phyloP scores from a whole-genome alignment of 768 basidiomycete species.

The Peribolospora kevripleyi region DNA sequence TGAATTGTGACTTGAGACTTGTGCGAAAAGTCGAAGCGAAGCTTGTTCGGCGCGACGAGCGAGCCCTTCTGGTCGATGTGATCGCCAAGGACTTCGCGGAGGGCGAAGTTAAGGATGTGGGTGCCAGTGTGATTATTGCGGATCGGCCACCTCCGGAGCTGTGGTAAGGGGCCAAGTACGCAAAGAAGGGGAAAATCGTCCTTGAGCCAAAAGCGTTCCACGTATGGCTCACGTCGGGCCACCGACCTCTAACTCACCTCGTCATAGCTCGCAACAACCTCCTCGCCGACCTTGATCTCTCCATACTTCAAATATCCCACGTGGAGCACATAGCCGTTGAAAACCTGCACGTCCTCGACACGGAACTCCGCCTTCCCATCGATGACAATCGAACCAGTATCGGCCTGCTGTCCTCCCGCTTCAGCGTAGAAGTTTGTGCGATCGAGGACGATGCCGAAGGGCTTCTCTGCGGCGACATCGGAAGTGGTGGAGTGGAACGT shows the following conservation, averaged over 20 bases:
- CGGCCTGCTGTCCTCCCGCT: conserved; percentile 87
- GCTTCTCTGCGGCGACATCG: conserved; percentile 35
- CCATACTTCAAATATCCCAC: conserved; percentile 80
- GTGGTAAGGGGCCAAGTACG: not conserved
- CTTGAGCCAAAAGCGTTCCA: not conserved
- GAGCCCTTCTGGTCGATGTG: conserved; percentile 98
- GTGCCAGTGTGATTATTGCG: conserved; percentile 97
- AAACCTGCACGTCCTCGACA: conserved; percentile 78
- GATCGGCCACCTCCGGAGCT: conserved; percentile 82
- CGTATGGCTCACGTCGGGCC: not conserved
- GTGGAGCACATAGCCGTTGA: conserved; percentile 86
- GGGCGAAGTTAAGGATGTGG: conserved; percentile 81
- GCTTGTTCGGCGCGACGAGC: conserved; percentile 77
- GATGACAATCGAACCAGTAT: conserved; percentile 82
- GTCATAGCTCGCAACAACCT: conserved; percentile 74
- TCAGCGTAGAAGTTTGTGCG: conserved; percentile 92
- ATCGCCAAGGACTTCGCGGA: conserved; percentile 84
- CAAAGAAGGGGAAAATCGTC: not conserved
- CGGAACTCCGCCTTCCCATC: conserved; percentile 80
- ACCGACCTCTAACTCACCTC: conserved; percentile 34
- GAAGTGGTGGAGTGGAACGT: conserved; percentile 27
- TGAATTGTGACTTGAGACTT: conserved; percentile 55
- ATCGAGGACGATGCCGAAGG: conserved; percentile 73
- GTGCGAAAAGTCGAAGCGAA: conserved; percentile 97
- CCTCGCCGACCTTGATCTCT: conserved; percentile 44